Evolutionary conservation across 768 basidiomycete species (phyloP).

Genomic region (Lentinula detonsa): DNA sequence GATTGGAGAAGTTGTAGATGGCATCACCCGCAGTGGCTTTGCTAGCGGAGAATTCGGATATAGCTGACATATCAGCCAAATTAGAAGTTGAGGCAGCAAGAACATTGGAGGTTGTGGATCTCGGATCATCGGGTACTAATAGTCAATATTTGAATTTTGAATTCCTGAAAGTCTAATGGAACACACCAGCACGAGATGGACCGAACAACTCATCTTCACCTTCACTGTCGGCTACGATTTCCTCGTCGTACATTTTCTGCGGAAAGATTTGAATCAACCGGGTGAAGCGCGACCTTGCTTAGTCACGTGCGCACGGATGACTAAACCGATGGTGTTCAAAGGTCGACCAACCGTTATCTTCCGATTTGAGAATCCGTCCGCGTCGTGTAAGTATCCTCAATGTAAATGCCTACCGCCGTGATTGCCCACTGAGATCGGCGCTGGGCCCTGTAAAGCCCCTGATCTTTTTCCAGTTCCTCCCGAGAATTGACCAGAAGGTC

Average conservation of each 20-base stretch:
- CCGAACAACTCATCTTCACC: constrained; percentile 20
- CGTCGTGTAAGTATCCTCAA: background rate
- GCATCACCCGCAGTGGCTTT: background rate
- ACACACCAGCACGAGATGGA: constrained; percentile 1
- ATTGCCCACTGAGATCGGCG: background rate
- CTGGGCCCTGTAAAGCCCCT: background rate
- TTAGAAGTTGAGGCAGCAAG: background rate
- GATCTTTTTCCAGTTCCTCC: background rate
- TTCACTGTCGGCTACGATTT: constrained; percentile 47
- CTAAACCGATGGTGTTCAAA: background rate
- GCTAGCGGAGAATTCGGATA: background rate
- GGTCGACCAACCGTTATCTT: too few relatives aligned
- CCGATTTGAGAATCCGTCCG: background rate
- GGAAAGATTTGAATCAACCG: background rate
- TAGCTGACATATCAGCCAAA: constrained; percentile 8
- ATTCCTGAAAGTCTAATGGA: background rate
- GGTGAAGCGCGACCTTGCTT: background rate
- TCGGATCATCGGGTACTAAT: background rate
- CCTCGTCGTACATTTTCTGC: constrained; percentile 19
- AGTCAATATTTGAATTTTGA: background rate
- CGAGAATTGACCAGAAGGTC: background rate
- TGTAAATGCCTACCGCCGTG: background rate
- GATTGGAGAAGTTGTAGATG: background rate
- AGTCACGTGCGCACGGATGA: background rate
- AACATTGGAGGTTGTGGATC: background rate